These are phyloP conservation scores for Endocladia muricata DNA, from an alignment of 31 red algal species.

Conservation along the genomic window DNA sequence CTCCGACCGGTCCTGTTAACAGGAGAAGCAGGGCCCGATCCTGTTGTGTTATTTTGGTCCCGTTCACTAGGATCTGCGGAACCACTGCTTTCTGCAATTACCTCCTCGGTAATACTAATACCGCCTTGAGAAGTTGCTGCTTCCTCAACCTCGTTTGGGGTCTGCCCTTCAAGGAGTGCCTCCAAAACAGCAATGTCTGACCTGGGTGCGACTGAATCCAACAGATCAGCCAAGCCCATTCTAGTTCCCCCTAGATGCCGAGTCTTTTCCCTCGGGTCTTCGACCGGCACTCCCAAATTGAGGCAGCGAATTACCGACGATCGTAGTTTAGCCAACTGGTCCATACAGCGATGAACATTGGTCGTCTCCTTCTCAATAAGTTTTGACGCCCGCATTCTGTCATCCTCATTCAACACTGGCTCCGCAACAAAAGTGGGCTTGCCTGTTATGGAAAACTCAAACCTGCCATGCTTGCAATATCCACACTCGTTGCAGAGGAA, in stretches of 20 bases:
- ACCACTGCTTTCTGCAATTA: constrained; percentile 42
- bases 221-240: constrained; percentile 41
- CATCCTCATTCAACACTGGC: constrained; percentile 64
- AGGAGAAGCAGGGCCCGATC: constrained; percentile 39
- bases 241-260: constrained; percentile 15
- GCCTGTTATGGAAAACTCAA: constrained; percentile 74
- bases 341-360: constrained; percentile 76
- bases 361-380: constrained; percentile 78
- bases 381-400: constrained; percentile 64
- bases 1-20: constrained; percentile 15
- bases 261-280: constrained; percentile 25
- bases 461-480: constrained; percentile 79
- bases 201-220: constrained; percentile 52
- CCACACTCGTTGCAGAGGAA: constrained; percentile 95
- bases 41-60: constrained; percentile 41
- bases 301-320: constrained; percentile 62
- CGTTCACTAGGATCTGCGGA: constrained; percentile 47
- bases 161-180: constrained; percentile 64
- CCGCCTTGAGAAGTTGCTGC: constrained; percentile 54
- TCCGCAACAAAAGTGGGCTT: constrained; percentile 68
- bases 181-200: constrained; percentile 69
- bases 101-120: constrained; percentile 58
- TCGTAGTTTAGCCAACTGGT: constrained; percentile 48
- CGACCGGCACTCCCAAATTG: constrained; percentile 32
- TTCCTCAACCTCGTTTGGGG: constrained; percentile 64